Evolutionary conservation across 257 asterid genomes (phyloP), one percentile per base, ranked within the genome.

Genomic region (Nicotiana paniculata): DNA sequence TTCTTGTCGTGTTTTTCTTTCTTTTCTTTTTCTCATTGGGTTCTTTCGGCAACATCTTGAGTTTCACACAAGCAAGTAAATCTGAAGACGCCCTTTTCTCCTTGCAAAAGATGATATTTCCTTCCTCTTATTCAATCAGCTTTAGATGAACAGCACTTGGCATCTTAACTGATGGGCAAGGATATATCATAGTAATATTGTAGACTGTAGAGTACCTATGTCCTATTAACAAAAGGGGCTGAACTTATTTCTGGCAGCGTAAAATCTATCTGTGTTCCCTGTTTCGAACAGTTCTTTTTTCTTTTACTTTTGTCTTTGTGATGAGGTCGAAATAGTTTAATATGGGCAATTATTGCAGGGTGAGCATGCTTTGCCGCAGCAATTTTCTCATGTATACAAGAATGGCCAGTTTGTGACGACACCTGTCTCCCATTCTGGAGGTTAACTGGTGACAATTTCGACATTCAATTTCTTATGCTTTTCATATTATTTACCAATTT

Each of bases 281-380:
- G 63, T 51, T 26, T 28, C 1, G 5, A 11, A 43, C 78, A 70
- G 78, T 43, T 69, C 18, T 9, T 43, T 70, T 24, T 11, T 12
- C 6, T 26, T 26, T 26, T 26, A 43, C 51, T 43, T 43, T 43
- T 43, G 51, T 43, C 51, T 26, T 4, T 4, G 12, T 28, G 77
- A n/a, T 21, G 24, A 43, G 21, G 46, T 11, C 3, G n/a, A 72
- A 51, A 46, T 75, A 75, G 46, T 75, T 16, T 51, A 26, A 75
- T 15, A 26, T 1, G 63, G 16, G 9, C 63, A 51, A 26, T 75
- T 28, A 15, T 75, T 89, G 87, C 90, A 96, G 99, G 93, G 85
- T 54, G 98, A 96, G 89, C 97, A 92, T 78, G 89, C 98, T 86
- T 90, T 96, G 85, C 99, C 98, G 1, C 97, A 96, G 72, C 99